Percentiles rank a stretch among this genome's conserved stretches.
Evolutionary conservation across 768 basidiomycete species (phyloP).

Genomic region (Candolleomyces eurysporus): DNA sequence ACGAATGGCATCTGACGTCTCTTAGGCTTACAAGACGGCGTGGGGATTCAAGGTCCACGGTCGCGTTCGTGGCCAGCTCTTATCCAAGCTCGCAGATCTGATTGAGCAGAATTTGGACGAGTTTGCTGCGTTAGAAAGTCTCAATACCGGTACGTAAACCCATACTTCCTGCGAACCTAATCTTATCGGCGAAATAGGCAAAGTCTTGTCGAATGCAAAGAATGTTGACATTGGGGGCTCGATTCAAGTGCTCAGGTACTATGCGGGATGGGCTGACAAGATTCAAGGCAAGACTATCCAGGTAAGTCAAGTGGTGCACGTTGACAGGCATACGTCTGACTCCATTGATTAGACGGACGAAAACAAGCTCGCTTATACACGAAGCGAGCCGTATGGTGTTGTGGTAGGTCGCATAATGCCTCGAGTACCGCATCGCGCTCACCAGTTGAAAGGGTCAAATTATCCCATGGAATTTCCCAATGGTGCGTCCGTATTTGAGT

Average conservation of each 20-base stretch:
- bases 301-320: conserved; percentile 16
- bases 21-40: conserved; percentile 45
- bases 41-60: conserved; percentile 73
- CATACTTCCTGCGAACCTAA: no score
- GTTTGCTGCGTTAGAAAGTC: conserved; percentile 69
- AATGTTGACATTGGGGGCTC: conserved; percentile 46
- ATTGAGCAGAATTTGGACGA: conserved; percentile 62
- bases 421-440: neutral
- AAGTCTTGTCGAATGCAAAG: conserved; percentile 50
- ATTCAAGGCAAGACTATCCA: conserved; percentile 74
- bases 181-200: conserved; percentile 33
- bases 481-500: conserved; percentile 12
- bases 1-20: neutral
- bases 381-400: conserved; percentile 65
- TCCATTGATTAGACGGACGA: conserved; percentile 41
- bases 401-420: conserved; percentile 24
- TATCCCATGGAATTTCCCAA: conserved; percentile 61
- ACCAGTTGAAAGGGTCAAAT: conserved; percentile 37
- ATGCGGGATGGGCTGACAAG: conserved; percentile 93
- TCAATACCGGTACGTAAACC: conserved; percentile 54
- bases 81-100: conserved; percentile 62
- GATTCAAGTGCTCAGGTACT: conserved; percentile 65
- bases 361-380: conserved; percentile 61
- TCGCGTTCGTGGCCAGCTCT: conserved; percentile 46
- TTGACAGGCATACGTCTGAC: neutral